A percentile compares a stretch with the other conserved stretches of the same genome.
phyloP scores from a whole-genome alignment of 2,329 filamentous ascomycete species.

The Penicillium concentricum region DNA sequence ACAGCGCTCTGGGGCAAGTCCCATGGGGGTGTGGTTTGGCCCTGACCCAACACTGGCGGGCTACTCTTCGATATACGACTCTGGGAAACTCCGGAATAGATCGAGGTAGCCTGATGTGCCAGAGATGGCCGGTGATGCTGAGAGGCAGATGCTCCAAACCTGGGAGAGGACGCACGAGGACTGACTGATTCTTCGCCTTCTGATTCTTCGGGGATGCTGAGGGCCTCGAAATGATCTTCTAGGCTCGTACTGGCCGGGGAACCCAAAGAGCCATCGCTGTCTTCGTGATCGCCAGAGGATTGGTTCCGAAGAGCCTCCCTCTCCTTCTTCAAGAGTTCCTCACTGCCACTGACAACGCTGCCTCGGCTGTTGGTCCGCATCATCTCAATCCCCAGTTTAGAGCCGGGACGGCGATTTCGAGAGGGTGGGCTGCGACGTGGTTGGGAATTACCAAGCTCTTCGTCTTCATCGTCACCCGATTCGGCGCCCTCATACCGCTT shows the following conservation, averaged over 20 bases:
- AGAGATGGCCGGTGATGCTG: constrained; percentile 15
- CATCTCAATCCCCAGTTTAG: constrained; percentile 94
- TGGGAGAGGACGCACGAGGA: constrained; percentile 21
- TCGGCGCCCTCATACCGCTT: constrained; percentile 72
- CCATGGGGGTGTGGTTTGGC: constrained; percentile 34
- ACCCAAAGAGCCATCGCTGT: constrained; percentile 24
- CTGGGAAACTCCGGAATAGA: constrained; percentile 18
- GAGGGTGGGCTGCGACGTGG: constrained; percentile 52
- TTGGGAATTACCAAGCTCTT: constrained; percentile 69
- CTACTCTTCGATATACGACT: constrained; percentile 4
- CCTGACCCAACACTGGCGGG: constrained; percentile 17
- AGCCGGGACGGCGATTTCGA: constrained; percentile 65
- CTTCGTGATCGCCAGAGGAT: constrained; percentile 20
- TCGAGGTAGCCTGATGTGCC: constrained; percentile 18
- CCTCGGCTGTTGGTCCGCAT: constrained; percentile 95
- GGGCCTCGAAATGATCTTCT: constrained; percentile 33
- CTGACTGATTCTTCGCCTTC: constrained; percentile 32
- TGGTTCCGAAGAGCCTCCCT: constrained; percentile 33
- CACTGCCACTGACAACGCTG: constrained; percentile 59
- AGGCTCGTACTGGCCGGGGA: constrained; percentile 26
- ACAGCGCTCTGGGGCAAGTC: constrained; percentile 12
- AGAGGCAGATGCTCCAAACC: not conserved
- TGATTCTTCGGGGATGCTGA: constrained; percentile 37
- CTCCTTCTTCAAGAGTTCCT: constrained; percentile 39
- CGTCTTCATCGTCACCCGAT: constrained; percentile 92